These are phyloP conservation scores for Sechiopsis laciniata DNA, from an alignment of 306 rosid species.

Conservation along the genomic window DNA sequence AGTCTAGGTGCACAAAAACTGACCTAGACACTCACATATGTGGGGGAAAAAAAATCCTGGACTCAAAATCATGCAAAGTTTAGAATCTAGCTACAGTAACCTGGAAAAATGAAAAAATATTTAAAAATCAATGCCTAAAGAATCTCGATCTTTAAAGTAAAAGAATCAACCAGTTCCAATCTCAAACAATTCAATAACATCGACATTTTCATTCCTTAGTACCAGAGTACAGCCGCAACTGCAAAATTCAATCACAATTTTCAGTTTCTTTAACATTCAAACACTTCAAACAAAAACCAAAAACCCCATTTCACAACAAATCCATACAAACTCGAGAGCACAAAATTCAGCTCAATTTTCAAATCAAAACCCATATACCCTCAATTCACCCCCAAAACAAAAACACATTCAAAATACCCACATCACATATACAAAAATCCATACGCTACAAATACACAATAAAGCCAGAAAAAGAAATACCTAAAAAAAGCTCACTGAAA, in stretches of 20 bases:
- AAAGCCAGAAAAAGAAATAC: conserved; percentile 4
- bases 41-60: no score
- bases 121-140: conserved; percentile 1
- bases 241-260: conserved; percentile 10
- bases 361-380: conserved; percentile 27
- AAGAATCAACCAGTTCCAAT: neutral
- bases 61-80: conserved; percentile 16
- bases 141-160: conserved; percentile 20
- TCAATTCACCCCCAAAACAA: conserved; percentile 23
- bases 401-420: conserved; percentile 12
- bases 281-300: conserved; percentile 5
- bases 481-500: conserved; percentile 49
- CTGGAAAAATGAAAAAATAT: neutral
- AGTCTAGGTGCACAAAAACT: no score
- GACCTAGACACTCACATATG: no score
- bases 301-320: conserved; percentile 25
- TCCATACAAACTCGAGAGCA: conserved; percentile 14
- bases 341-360: conserved; percentile 31
- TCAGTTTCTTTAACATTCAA: conserved; percentile 24
- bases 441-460: conserved; percentile 14
- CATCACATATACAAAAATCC: conserved; percentile 18
- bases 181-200: conserved; percentile 6
- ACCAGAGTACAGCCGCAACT: conserved; percentile 16
- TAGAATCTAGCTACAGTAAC: neutral
- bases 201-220: conserved; percentile 19